Conservation (phyloP, 441 rosid genomes). For the Pelargonium citronellum region DNA sequence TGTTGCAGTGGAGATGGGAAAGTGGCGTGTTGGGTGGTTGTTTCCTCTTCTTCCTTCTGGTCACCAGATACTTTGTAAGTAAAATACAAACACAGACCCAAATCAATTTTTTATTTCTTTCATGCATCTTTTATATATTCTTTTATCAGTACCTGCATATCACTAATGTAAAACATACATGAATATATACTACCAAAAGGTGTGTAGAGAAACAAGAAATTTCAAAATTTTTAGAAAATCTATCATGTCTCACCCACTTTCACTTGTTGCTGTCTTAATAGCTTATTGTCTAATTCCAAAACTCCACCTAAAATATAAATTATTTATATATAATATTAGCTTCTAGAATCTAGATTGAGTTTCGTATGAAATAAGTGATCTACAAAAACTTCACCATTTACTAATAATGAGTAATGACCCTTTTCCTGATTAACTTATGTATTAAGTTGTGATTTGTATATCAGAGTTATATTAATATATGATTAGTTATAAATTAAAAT, state of each 20-base stretch:
- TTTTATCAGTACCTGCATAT: too few species aligned
- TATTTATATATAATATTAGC: neutral
- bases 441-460: too few species aligned
- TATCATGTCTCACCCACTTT: neutral
- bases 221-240: neutral
- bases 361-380: neutral
- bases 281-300: neutral
- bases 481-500: neutral
- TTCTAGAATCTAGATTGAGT: neutral
- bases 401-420: too few species aligned
- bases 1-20: conserved; percentile 68
- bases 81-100: neutral
- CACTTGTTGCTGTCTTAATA: neutral
- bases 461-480: too few species aligned
- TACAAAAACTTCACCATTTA: neutral
- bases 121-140: neutral
- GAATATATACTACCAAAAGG: neutral
- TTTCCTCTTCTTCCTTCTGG: conserved; percentile 61
- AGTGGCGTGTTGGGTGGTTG: conserved; percentile 49
- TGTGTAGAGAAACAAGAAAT: neutral
- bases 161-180: neutral
- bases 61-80: conserved; percentile 60
- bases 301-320: neutral
- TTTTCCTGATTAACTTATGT: too few species aligned
- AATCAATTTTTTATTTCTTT: neutral